Evolutionary conservation across 176 grass and related monocot species (phyloP), one percentile per base, ranked within the genome.

Genomic region (Areca catechu): DNA sequence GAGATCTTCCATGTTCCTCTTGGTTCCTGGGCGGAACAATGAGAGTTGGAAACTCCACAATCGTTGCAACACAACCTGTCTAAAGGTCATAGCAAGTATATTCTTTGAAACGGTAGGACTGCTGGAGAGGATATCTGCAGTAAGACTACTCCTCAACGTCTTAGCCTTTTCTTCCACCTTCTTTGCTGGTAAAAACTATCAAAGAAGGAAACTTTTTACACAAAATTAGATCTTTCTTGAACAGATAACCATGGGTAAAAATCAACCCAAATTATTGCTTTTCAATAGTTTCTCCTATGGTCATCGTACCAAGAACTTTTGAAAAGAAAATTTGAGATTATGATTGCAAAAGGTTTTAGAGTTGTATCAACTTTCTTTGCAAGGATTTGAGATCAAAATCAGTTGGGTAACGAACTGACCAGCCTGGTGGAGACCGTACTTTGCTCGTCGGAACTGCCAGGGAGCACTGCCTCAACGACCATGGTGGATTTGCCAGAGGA

Each of bases 101-200:
- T 62, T 85, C 18, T 82, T 77, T 16, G 77, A 70, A 22, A 69
- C 72, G 20, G 54, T 24, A 37, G 76, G 24, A 15, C 67, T 68
- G 25, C 69, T 71, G 12, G 74, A 63, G 57, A 88, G 71, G 25
- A 86, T 66, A 20, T 77, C 72, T 20, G 61, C 15, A 12, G 72
- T 67, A 0, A 73, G 62, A 34, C 70, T 63, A 23, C 67, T 82
- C 49, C 60, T 78, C 51, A 90, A 56, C 69, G 84, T 84, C 18
- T 49, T 77, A 60, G 83, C 86, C 77, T 86, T 90, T 61, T 87
- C 83, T 68, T 58, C 72, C 34, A 96, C 83, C 73, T 82, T 72
- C 30, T 70, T 71, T 2, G 80, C 83, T 62, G 89, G 92, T 60
- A 91, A 53, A 85, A 97, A 84, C 90, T 95, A 72, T 63, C 76